Evolutionary conservation across 306 rosid species (phyloP).

Genomic region (Parietaria judaica): DNA sequence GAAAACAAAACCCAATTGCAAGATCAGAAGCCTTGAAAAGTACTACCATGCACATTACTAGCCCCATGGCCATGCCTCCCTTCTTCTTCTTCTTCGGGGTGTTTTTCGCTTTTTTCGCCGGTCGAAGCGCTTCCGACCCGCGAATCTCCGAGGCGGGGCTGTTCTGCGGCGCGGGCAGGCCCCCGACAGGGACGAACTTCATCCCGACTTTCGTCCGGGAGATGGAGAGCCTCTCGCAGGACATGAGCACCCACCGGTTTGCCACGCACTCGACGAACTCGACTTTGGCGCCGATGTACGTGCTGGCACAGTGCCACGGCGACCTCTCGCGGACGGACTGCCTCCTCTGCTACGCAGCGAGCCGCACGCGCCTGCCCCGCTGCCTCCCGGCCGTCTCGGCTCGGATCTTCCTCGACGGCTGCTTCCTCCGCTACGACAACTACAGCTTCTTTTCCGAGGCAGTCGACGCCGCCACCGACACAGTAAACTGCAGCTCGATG

Average conservation of each 20-base stretch:
- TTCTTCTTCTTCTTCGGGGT: conserved; percentile 13
- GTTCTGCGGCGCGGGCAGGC: conserved; percentile 32
- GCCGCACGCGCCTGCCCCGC: conserved; percentile 66
- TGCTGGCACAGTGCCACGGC: conserved; percentile 55
- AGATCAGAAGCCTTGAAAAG: neutral
- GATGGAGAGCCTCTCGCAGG: conserved; percentile 54
- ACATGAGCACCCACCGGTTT: conserved; percentile 27
- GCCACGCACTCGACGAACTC: conserved; percentile 37
- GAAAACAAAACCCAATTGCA: neutral
- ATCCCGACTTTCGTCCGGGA: conserved; percentile 55
- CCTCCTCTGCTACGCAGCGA: conserved; percentile 66
- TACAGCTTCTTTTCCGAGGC: conserved; percentile 49
- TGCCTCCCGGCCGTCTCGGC: conserved; percentile 72
- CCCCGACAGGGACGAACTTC: conserved; percentile 23
- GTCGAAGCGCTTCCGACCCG: conserved; percentile 41
- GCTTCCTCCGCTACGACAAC: conserved; percentile 73
- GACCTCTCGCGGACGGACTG: conserved; percentile 77
- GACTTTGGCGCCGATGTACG: conserved; percentile 37
- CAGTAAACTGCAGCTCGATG: conserved; percentile 35
- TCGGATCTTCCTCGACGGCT: conserved; percentile 72
- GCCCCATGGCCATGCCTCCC: neutral
- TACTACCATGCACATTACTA: conserved; percentile 4
- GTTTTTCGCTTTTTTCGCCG: conserved; percentile 11
- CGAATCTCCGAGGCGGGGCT: conserved; percentile 43
- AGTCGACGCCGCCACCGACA: conserved; percentile 26